These are phyloP conservation scores for Dryas integrifolia DNA, from an alignment of 331 rosid genomes.

Conservation along the genomic window DNA sequence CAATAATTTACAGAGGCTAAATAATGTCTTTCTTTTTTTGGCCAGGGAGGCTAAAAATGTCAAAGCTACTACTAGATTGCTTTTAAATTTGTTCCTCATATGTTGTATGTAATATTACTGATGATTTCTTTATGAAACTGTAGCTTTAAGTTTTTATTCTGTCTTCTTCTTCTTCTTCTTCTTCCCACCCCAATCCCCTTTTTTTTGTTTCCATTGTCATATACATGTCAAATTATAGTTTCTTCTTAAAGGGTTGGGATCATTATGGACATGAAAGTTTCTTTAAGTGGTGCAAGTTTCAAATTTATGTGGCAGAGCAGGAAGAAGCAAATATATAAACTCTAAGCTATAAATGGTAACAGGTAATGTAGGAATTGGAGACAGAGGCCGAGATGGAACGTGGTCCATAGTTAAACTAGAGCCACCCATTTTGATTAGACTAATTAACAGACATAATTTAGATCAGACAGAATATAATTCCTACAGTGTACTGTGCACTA, in stretches of 20 bases:
- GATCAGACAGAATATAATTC: constrained; percentile 1
- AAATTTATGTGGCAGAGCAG: no score
- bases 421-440: neutral
- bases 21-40: neutral
- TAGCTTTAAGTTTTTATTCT: neutral
- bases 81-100: neutral
- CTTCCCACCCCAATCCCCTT: neutral
- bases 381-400: neutral
- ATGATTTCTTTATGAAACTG: neutral
- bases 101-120: neutral
- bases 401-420: neutral
- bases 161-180: neutral
- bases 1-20: neutral
- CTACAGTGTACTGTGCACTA: no score
- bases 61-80: constrained; percentile 3
- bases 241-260: no score
- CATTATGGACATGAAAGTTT: no score
- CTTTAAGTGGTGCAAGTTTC: no score
- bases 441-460: neutral
- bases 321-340: no score
- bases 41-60: constrained; percentile 5
- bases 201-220: no score
- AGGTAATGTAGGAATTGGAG: no score
- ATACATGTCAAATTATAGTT: no score
- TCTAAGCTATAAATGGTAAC: no score